Base-by-base conservation (phyloP, 768 basidiomycete genomes). In the Lyophyllum decastes region DNA sequence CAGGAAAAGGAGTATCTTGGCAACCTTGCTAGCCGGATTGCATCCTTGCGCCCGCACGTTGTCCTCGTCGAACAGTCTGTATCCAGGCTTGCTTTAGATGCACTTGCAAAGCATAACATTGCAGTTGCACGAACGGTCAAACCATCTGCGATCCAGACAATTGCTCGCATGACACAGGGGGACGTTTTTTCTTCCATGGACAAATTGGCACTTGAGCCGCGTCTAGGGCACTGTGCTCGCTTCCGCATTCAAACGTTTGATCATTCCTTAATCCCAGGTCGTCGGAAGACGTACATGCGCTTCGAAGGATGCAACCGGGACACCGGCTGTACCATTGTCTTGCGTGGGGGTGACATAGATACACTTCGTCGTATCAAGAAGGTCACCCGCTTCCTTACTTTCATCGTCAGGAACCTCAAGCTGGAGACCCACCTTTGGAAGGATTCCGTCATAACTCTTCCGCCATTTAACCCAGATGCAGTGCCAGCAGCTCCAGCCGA, bases 171-270 rank as follows among this genome's bases (percentile, higher is more conserved):
- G 85, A 96, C 94, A 0, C 94, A 96, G 67, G 92, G 90, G 19
- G 95, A 96, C 63, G 86, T 98, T 14, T 91, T 98, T 68, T 94
- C 94, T 2, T 96, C 94, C 4, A 95, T 97, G 82, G 95, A 97
- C 67, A 90, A 93, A 66, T 80, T 98, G 38, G 93, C 94, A 0
- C 73, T 93, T 58, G 93, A 96, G 67, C 94, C 95, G 7, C 87
- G 87, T 34, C 75, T 98, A 22, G 96, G 96, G 2, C 89, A 96
- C 65, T 98, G 95, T 67, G 76, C 84, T 6, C 83, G 84, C 19
- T 96, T 94, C 72, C 82, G 87, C 33, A 82, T 98, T 6, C 94
- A 97, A 71, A 97, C 97, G 0, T 98, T 90, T 69, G 96, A 98
- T 61, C 95, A 99, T 71, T 82, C 85, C 12, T 79, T 95, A 40